Percentiles rank a stretch among this genome's conserved stretches.
phyloP scores from a whole-genome alignment of 1,284 basidiomycete genomes.

The Mycena sp. region DNA sequence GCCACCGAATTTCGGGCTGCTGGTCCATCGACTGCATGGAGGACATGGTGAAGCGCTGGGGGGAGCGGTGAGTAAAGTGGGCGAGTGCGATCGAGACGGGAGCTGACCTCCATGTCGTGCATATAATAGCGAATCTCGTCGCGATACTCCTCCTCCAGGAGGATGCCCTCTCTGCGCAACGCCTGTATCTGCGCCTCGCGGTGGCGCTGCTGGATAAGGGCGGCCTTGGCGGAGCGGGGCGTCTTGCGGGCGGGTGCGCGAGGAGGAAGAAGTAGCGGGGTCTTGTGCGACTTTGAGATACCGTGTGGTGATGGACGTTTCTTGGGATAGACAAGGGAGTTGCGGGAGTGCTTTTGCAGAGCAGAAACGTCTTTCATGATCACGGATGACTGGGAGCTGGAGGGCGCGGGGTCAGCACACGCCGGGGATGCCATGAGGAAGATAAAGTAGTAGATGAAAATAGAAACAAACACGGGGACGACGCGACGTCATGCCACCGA shows the following conservation, averaged over 20 bases:
- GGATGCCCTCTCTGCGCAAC: constrained; percentile 72
- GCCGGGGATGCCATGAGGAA: constrained; percentile 22
- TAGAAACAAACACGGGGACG: constrained; percentile 18
- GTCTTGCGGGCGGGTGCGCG: constrained; percentile 62
- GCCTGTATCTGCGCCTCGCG: constrained; percentile 74
- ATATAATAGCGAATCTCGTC: constrained; percentile 95
- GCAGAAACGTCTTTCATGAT: constrained; percentile 81
- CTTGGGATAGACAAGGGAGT: constrained; percentile 74
- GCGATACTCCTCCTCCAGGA: constrained; percentile 93
- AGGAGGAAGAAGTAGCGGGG: constrained; percentile 52
- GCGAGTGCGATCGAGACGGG: constrained; percentile 21
- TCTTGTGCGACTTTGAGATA: constrained; percentile 71
- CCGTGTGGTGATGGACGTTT: constrained; percentile 84
- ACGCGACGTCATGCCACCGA: not conserved
- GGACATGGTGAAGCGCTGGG: constrained; percentile 85
- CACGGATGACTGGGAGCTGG: constrained; percentile 36
- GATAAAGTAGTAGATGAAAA: too few relatives aligned
- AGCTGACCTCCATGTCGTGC: constrained; percentile 95
- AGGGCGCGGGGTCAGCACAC: constrained; percentile 25
- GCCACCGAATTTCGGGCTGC: constrained; percentile 97
- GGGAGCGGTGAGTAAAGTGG: constrained; percentile 24
- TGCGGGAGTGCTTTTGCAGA: constrained; percentile 63
- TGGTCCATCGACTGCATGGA: constrained; percentile 96
- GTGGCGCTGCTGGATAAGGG: constrained; percentile 68
- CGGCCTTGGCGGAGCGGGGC: constrained; percentile 69